Evolutionary conservation across 371 early-diverging fungal genomes (phyloP), one percentile per base, ranked within the genome.

Genomic region (Mortierella polycephala): DNA sequence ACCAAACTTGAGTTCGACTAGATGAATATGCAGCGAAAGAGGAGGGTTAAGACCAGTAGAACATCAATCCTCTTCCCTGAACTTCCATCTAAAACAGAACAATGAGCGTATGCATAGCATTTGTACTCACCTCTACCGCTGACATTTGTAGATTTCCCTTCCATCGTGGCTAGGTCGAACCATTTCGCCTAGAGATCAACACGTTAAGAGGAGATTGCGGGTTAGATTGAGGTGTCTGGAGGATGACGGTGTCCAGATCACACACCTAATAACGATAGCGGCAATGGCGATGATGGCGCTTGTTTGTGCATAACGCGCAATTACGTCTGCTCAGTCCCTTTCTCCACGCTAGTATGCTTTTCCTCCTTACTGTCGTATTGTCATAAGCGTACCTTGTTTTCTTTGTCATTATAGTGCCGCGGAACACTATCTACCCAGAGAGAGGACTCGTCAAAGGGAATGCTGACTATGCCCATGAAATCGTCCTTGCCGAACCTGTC

Each of bases 401-500:
- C 69, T 10, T 83, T 83, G 58, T 87, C 87, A n/a, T 82, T 75
- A 62, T 80, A 86, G 57, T 87, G 84, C 49, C 44, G 58, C 0
- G 71, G 64, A 10, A 23, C 50, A 14, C 55, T 47, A 30, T 58
- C 60, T 13, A 50, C 37, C 71, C 71, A 70, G 42, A 70, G 12
- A 13, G 57, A 55, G 18, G 64, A 41, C 20, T 58, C 64, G 49
- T 64, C 60, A 53, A 70, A 64, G 13, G 71, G 59, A 21, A 70
- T 39, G 20, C 50, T 12, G 49, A 64, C 47, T 58, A 45, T 41
- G 52, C 64, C 56, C 60, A 69, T 59, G 56, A 56, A 61, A 57
- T 69, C 69, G 39, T 72, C 71, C 45, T 62, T 75, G 6, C 87
- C 85, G 64, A 88, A 82, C 7, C 84, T 75, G 71, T 89, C 88